Conservation (phyloP, 129 eudicot genomes). For the Artemisia argyi region DNA sequence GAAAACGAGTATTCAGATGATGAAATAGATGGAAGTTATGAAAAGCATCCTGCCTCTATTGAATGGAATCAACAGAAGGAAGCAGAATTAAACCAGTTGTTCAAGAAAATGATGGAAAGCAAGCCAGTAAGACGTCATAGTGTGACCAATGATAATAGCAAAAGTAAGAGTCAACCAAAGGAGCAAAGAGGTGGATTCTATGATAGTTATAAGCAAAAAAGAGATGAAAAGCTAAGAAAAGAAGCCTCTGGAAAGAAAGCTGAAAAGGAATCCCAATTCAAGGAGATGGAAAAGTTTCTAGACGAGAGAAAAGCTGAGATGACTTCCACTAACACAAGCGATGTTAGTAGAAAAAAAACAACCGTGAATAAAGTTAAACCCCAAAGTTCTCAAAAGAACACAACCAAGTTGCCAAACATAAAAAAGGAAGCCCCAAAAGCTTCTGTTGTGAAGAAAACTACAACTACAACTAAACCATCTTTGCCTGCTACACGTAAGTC, state of each 20-base stretch:
- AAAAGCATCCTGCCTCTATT: slow-evolving; percentile 55
- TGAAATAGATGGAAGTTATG: slow-evolving; percentile 10
- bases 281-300: slow-evolving; percentile 45
- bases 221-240: slow-evolving; percentile 65
- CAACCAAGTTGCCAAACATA: slow-evolving; percentile 38
- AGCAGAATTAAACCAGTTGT: slow-evolving; percentile 85
- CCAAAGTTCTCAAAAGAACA: slow-evolving; percentile 47
- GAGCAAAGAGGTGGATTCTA: slow-evolving; percentile 69
- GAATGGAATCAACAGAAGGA: slow-evolving; percentile 92
- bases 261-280: slow-evolving; percentile 61
- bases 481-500: slow-evolving; percentile 88
- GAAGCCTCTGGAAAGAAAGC: slow-evolving; percentile 61
- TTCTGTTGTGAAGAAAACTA: slow-evolving; percentile 51
- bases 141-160: slow-evolving; percentile 39
- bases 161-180: slow-evolving; percentile 35
- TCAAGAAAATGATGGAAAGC: slow-evolving; percentile 79
- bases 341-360: slow-evolving; percentile 36
- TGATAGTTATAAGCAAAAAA: slow-evolving; percentile 73
- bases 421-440: slow-evolving; percentile 50
- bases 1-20: slow-evolving; percentile 41
- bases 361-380: slow-evolving; percentile 40
- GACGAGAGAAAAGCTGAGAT: slow-evolving; percentile 70
- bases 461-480: slow-evolving; percentile 47
- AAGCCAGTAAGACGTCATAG: slow-evolving; percentile 58
- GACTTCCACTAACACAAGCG: slow-evolving; percentile 46